phyloP scores from a whole-genome alignment of 2,329 filamentous ascomycete species.

The Colletotrichum orchidophilum region DNA sequence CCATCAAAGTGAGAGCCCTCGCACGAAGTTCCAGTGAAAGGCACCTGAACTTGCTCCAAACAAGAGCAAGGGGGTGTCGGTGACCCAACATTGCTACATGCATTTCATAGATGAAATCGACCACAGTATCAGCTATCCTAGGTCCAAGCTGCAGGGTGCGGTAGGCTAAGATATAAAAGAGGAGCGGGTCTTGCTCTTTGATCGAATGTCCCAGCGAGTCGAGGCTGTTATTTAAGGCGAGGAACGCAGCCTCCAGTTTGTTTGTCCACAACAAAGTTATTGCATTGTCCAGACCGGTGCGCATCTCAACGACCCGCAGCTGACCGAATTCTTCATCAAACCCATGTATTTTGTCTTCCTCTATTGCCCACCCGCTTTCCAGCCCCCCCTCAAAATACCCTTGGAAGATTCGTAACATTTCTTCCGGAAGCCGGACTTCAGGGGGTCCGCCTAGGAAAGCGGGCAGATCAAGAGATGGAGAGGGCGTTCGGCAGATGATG shows the following conservation, averaged over 20 bases:
- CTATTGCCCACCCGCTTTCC: neutral
- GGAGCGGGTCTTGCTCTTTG: neutral
- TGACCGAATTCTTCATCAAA: neutral
- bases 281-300: neutral
- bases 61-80: neutral
- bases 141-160: neutral
- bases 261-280: neutral
- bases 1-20: neutral
- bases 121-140: neutral
- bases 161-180: neutral
- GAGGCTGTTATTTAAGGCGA: neutral
- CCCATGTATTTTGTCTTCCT: neutral
- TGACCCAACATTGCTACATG: neutral
- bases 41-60: neutral
- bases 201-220: neutral
- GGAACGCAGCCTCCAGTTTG: neutral
- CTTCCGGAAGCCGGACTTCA: neutral
- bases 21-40: neutral
- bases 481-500: slow-evolving; percentile 9
- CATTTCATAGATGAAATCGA: neutral
- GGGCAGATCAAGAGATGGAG: neutral
- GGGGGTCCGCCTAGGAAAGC: neutral
- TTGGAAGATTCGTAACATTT: neutral
- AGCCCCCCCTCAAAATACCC: neutral
- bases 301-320: neutral